A percentile compares a stretch with the other conserved stretches of the same genome.
These are phyloP conservation scores for Ilex aquifolium DNA, from an alignment of 257 asterid species.

Conservation along the genomic window DNA sequence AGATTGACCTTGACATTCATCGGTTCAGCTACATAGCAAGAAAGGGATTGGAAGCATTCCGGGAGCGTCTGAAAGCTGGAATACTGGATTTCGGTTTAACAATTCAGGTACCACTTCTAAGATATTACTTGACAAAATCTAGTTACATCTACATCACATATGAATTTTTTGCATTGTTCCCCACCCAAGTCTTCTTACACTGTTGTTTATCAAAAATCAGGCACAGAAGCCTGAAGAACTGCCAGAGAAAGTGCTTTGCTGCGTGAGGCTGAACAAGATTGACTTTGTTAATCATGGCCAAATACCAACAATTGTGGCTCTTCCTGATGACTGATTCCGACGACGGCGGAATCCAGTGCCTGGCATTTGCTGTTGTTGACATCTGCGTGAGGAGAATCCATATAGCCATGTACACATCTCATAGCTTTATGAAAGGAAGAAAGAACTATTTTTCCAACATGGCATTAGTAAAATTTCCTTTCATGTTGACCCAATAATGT, in stretches of 20 bases:
- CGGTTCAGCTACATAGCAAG: conserved; percentile 88
- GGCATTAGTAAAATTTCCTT: background rate
- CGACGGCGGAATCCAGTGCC: background rate
- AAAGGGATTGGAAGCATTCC: conserved; percentile 81
- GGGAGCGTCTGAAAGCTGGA: conserved; percentile 58
- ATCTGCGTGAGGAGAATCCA: background rate
- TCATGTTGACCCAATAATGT: background rate
- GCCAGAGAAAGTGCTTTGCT: conserved; percentile 70
- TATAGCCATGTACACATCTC: background rate
- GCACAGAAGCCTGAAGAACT: conserved; percentile 86
- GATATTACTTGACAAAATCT: background rate
- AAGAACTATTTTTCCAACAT: no score
- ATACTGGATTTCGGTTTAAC: conserved; percentile 76
- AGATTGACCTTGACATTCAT: conserved; percentile 89
- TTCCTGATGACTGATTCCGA: conserved; percentile 39
- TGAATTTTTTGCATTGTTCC: no score
- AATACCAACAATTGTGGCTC: conserved; percentile 61
- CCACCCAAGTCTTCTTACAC: no score
- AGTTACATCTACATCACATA: background rate
- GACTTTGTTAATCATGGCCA: conserved; percentile 73
- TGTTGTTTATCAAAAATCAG: conserved; percentile 19
- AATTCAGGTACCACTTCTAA: conserved; percentile 53
- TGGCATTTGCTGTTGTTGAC: background rate
- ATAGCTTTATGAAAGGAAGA: background rate
- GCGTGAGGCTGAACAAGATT: conserved; percentile 72